Conservation (phyloP, 192 early-diverging fungal species). For the Geosiphon pyriformis region DNA sequence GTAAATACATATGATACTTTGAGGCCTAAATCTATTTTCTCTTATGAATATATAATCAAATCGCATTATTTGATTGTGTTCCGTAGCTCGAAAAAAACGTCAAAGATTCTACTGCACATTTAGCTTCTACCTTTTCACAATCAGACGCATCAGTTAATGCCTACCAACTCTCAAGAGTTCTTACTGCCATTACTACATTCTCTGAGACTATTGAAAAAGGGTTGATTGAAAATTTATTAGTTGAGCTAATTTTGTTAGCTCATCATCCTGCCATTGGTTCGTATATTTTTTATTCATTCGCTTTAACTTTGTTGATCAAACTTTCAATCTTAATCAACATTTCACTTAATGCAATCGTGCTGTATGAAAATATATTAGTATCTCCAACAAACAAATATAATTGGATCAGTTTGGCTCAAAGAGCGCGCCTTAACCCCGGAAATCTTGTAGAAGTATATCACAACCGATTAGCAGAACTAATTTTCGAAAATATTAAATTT, state of each 20-base stretch:
- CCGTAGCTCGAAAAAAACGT: slow-evolving; percentile 37
- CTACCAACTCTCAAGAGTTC: slow-evolving; percentile 44
- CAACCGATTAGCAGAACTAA: slow-evolving; percentile 39
- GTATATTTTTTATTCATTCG: background rate
- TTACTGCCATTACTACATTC: slow-evolving; percentile 46
- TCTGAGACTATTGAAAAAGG: slow-evolving; percentile 25
- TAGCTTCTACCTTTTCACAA: slow-evolving; percentile 25
- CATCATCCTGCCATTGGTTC: slow-evolving; percentile 48
- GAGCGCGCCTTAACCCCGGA: slow-evolving; percentile 63
- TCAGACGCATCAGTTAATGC: slow-evolving; percentile 32
- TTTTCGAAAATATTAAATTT: slow-evolving; percentile 37
- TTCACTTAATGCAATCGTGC: too few species aligned
- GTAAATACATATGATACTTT: slow-evolving; percentile 17
- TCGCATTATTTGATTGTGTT: too few species aligned
- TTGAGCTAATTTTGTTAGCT: slow-evolving; percentile 43
- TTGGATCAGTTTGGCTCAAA: slow-evolving; percentile 83
- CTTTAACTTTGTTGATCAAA: background rate
- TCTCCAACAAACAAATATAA: slow-evolving; percentile 63
- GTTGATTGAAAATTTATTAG: slow-evolving; percentile 35
- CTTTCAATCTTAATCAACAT: background rate
- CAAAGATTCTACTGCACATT: slow-evolving; percentile 44
- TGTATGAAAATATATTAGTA: slow-evolving; percentile 37
- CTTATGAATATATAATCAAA: background rate
- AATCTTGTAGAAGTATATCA: slow-evolving; percentile 47
- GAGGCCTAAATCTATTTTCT: background rate